A percentile compares a stretch with the other conserved stretches of the same genome.
Conservation (phyloP, 306 rosid genomes). For the Gynostemma pentaphyllum region DNA sequence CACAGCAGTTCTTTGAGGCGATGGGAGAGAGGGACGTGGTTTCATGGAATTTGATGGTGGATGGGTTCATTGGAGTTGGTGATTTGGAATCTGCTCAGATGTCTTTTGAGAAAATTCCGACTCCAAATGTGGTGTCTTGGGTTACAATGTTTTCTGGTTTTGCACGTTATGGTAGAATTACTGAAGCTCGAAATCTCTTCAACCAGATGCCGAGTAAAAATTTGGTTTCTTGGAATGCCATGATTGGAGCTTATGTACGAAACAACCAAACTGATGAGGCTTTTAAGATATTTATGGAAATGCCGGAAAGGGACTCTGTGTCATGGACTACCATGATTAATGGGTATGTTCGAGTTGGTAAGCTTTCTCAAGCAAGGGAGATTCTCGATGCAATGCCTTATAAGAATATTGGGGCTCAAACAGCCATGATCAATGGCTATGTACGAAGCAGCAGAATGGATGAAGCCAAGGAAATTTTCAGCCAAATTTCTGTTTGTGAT, state of each 20-base stretch:
- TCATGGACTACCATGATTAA: constrained; percentile 82
- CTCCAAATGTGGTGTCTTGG: constrained; percentile 46
- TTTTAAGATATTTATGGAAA: constrained; percentile 34
- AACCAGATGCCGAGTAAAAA: constrained; percentile 53
- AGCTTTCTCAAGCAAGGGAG: constrained; percentile 51
- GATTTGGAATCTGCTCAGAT: constrained; percentile 62
- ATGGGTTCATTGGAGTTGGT: constrained; percentile 47
- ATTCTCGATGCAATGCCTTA: constrained; percentile 51
- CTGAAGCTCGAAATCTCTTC: constrained; percentile 51
- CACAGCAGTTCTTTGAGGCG: constrained; percentile 39
- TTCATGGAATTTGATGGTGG: constrained; percentile 72
- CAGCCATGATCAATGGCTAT: constrained; percentile 68
- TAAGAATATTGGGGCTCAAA: constrained; percentile 58
- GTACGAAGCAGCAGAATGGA: constrained; percentile 45
- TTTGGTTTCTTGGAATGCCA: constrained; percentile 83
- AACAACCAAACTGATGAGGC: constrained; percentile 55
- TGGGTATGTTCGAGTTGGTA: constrained; percentile 51
- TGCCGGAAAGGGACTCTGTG: constrained; percentile 53
- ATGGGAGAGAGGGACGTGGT: constrained; percentile 56
- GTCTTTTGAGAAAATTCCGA: constrained; percentile 44
- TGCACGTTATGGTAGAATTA: constrained; percentile 42
- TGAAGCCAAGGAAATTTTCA: constrained; percentile 53
- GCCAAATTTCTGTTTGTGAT: constrained; percentile 31
- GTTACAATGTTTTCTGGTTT: constrained; percentile 69
- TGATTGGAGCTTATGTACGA: constrained; percentile 63